Percentiles rank a stretch among this genome's conserved stretches.
Conservation (phyloP, 192 early-diverging fungal genomes). For the Backusella macrospora region DNA sequence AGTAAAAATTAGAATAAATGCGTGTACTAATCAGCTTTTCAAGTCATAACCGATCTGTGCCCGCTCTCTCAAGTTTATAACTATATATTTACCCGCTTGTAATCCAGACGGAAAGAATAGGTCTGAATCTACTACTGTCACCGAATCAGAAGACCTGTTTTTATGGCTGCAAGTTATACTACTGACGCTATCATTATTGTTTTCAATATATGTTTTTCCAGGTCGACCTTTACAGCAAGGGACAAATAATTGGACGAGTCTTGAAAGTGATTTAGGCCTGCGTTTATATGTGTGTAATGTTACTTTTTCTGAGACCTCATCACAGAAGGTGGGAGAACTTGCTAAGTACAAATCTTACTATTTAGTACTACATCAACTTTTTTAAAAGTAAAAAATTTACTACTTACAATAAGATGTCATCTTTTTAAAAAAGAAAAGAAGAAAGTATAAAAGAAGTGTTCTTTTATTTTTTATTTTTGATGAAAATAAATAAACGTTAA, state of each 20-base stretch:
- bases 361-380: constrained; percentile 1
- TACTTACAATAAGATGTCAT: constrained; percentile 2
- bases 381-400: background rate
- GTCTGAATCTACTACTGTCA: background rate
- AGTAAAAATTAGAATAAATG: background rate
- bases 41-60: background rate
- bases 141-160: constrained; percentile 1
- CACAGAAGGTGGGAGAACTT: constrained; percentile 3
- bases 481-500: background rate
- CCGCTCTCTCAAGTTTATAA: too few species aligned
- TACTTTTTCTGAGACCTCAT: background rate
- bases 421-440: background rate
- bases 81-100: background rate
- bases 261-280: background rate
- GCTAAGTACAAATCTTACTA: background rate
- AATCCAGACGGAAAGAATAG: constrained; percentile 4
- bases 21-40: background rate
- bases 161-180: background rate
- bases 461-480: background rate
- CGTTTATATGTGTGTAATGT: background rate
- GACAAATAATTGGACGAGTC: background rate
- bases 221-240: constrained; percentile 1
- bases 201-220: background rate
- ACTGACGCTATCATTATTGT: background rate
- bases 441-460: background rate